Evolutionary conservation across 2,329 filamentous ascomycete species (phyloP).

Genomic region (Colletotrichum karsti): DNA sequence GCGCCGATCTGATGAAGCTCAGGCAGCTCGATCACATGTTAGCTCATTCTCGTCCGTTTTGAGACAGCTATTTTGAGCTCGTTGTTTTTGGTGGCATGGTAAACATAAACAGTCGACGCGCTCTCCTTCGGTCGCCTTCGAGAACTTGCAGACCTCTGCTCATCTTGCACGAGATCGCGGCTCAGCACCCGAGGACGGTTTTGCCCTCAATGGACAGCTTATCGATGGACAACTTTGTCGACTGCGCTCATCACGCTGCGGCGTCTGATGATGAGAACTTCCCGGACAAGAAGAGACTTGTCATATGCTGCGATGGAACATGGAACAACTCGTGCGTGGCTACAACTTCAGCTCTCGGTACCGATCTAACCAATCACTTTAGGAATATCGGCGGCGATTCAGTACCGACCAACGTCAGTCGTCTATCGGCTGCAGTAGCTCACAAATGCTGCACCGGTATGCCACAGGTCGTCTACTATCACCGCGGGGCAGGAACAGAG

Average conservation of each 20-base stretch:
- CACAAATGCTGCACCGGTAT: constrained; percentile 37
- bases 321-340: constrained; percentile 38
- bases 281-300: constrained; percentile 32
- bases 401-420: constrained; percentile 41
- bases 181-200: background rate
- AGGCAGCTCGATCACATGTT: background rate
- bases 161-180: background rate
- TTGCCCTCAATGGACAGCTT: background rate
- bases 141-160: background rate
- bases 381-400: background rate
- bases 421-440: constrained; percentile 41
- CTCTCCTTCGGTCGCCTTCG: background rate
- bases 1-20: background rate
- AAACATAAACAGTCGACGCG: background rate
- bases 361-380: background rate
- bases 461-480: constrained; percentile 46
- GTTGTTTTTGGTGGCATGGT: background rate
- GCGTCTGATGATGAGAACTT: background rate
- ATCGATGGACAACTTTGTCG: background rate
- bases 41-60: background rate
- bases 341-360: accelerated
- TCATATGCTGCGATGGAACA: constrained; percentile 47
- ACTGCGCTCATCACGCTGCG: background rate
- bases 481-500: constrained; percentile 43
- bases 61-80: background rate